These are phyloP conservation scores for Cyclocybe cylindracea DNA, from an alignment of 768 basidiomycete species.

Conservation along the genomic window DNA sequence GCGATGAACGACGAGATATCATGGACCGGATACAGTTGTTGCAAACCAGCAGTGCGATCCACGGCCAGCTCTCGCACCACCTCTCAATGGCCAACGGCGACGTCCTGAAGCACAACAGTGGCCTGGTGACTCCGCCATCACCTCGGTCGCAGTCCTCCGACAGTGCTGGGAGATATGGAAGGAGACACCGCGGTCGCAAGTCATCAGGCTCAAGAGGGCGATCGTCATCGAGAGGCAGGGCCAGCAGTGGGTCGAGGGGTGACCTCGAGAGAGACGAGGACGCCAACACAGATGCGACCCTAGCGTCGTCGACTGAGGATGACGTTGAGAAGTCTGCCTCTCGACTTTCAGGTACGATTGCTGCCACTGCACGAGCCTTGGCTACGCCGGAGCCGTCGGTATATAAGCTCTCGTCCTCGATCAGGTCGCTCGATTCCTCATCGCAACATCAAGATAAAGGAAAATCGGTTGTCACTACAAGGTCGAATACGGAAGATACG, in stretches of 20 bases:
- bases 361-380: conserved; percentile 10
- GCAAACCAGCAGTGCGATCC: too few relatives aligned
- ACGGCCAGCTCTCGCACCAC: too few relatives aligned
- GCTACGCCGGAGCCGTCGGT: conserved; percentile 31
- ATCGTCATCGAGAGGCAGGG: conserved; percentile 23
- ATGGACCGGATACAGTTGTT: too few relatives aligned
- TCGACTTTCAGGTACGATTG: too few relatives aligned
- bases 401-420: conserved; percentile 10
- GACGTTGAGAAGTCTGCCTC: conserved; percentile 13
- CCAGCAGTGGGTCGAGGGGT: conserved; percentile 16
- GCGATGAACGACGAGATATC: neutral
- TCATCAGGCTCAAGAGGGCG: conserved; percentile 18
- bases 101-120: conserved; percentile 34
- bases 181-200: conserved; percentile 28
- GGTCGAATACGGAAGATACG: conserved; percentile 9
- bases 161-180: conserved; percentile 43
- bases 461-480: neutral
- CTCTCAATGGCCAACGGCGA: conserved; percentile 33
- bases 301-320: conserved; percentile 19
- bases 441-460: conserved; percentile 1
- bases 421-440: too few relatives aligned
- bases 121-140: conserved; percentile 75
- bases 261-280: conserved; percentile 13
- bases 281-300: conserved; percentile 17
- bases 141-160: conserved; percentile 72